Percentiles rank a stretch among this genome's conserved stretches.
Evolutionary conservation across 768 basidiomycete species (phyloP).

Genomic region (Hygrocybe coccinea): DNA sequence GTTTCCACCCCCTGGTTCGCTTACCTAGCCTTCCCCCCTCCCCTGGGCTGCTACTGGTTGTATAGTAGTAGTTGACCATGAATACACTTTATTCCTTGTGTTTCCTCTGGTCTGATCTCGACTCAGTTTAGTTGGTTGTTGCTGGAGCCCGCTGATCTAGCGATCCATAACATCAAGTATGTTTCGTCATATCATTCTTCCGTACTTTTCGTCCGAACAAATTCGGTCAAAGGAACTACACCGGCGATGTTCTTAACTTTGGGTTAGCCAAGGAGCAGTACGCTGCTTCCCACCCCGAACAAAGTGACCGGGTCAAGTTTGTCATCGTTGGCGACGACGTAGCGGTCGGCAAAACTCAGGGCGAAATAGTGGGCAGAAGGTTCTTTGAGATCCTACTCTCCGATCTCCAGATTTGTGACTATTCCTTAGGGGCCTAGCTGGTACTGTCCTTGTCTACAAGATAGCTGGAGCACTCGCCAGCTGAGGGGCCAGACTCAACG

Average conservation of each 20-base stretch:
- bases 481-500: conserved; percentile 59
- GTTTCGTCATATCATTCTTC: background rate
- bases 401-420: background rate
- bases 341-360: conserved; percentile 75
- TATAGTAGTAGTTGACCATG: no score
- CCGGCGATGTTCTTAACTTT: conserved; percentile 88
- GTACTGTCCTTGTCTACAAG: conserved; percentile 83
- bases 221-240: conserved; percentile 24
- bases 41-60: no score
- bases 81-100: no score
- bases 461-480: conserved; percentile 80
- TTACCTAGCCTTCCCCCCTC: no score
- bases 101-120: no score
- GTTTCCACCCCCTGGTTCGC: no score
- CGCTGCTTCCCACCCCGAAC: conserved; percentile 62
- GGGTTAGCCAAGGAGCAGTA: conserved; percentile 85
- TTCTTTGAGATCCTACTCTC: conserved; percentile 18
- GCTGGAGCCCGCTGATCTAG: no score
- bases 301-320: conserved; percentile 64
- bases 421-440: conserved; percentile 64
- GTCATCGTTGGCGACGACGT: conserved; percentile 89
- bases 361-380: conserved; percentile 82
- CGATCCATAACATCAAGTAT: no score
- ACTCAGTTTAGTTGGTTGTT: no score
- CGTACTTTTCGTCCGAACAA: background rate